phyloP scores from a whole-genome alignment of 495 filamentous ascomycete genomes.

The Hypomontagnella monticulosa region DNA sequence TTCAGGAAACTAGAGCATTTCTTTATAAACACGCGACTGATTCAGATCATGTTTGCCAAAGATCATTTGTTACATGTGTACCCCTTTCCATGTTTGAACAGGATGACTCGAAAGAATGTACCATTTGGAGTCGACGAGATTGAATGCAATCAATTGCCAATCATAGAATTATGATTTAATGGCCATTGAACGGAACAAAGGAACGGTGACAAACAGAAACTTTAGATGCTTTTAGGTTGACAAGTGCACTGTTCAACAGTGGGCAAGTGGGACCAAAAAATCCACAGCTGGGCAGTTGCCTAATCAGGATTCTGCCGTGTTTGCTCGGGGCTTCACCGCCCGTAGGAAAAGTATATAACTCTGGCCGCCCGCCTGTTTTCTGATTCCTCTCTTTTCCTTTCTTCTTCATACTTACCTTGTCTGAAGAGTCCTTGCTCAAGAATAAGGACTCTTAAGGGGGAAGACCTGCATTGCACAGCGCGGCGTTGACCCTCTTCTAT shows the following conservation, averaged over 20 bases:
- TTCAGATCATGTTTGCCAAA: neutral
- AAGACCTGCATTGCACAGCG: slow-evolving; percentile 84
- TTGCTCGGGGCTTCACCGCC: neutral
- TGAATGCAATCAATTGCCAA: no score
- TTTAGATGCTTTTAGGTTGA: no score
- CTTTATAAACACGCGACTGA: slow-evolving; percentile 1
- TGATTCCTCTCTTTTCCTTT: slow-evolving; percentile 26
- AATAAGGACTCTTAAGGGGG: slow-evolving; percentile 67
- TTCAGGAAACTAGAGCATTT: no score
- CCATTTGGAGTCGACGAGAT: no score
- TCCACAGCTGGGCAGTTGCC: neutral
- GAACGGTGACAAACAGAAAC: no score
- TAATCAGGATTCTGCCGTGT: neutral
- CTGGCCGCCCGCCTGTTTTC: slow-evolving; percentile 5
- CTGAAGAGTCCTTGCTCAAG: slow-evolving; percentile 69
- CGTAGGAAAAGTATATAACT: slow-evolving; percentile 11
- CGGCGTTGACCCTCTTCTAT: slow-evolving; percentile 72
- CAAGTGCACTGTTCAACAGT: no score
- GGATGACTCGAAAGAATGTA: no score
- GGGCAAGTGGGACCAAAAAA: no score
- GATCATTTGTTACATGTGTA: no score
- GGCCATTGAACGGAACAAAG: no score
- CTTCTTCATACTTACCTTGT: slow-evolving; percentile 83
- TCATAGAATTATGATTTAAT: no score
- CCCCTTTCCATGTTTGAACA: no score